Evolutionary conservation across 2,329 filamentous ascomycete genomes (phyloP), one percentile per base, ranked within the genome.

Genomic region (Talaromyces sp.): DNA sequence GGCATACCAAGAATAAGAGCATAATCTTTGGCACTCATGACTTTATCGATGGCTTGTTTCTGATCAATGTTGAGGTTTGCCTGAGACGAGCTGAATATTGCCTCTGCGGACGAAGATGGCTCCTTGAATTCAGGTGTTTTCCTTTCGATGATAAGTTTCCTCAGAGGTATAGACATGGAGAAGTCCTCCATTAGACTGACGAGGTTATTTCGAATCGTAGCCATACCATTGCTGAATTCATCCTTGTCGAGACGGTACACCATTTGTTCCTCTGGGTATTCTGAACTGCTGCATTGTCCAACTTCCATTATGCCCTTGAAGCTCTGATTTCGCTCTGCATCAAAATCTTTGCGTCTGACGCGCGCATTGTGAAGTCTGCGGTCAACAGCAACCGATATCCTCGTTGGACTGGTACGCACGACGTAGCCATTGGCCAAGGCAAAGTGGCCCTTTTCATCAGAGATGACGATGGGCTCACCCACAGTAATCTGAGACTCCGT

Each of bases 1-100:
- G 95, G 95, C 95, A 99, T 99, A 33, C 95, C 95, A 22, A 99
- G 86, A 13, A 99, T 93, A n/a, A 99, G 84, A 8, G 95, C 94
- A 77, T 98, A 99, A 79, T 99, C 93, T 70, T 91, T 87, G 3
- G 95, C 94, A 72, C 90, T 92, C 90, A 99, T 96, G 45, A 99
- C 94, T 77, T 97, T 98, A 70, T 92, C 86, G 61, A 99, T 93
- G 0, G 95, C 95, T 65, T 84, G 85, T 72, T 85, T 88, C 77
- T 99, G 95, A 73, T 98, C 95, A 10, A 91, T 83, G 69, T 99
- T 99, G 70, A 99, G 87, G 61, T 82, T 86, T 67, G 86, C 85
- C 61, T 86, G 84, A 41, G 77, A 79, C 31, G 78, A 71, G 6
- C 77, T 86, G 3, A 85, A 79, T 13, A 92, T 80, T 0, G 82